These are phyloP conservation scores for Cyberlindnera nakhonratchasimensis DNA, from an alignment of 805 yeast genomes.

Conservation along the genomic window DNA sequence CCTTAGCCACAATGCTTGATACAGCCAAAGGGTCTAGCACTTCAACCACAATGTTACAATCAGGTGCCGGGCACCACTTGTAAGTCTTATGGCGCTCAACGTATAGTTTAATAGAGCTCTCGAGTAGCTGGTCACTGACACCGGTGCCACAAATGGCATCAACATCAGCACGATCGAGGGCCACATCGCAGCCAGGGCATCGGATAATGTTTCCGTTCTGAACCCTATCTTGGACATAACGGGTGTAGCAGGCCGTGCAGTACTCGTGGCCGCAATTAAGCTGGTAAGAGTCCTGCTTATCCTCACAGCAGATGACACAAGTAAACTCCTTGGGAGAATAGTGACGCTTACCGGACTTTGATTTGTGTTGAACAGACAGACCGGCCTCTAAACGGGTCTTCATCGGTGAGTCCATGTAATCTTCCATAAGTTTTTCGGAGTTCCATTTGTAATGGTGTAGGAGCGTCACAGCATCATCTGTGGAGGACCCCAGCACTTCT, in stretches of 20 bases:
- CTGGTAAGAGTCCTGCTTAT: slow-evolving; percentile 41
- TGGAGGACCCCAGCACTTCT: slow-evolving; percentile 35
- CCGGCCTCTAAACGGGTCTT: slow-evolving; percentile 35
- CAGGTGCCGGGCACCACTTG: slow-evolving; percentile 85
- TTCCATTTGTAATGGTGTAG: slow-evolving; percentile 56
- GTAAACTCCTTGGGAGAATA: slow-evolving; percentile 27
- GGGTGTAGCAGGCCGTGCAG: slow-evolving; percentile 66
- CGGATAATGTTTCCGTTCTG: slow-evolving; percentile 45
- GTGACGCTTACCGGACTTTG: background rate
- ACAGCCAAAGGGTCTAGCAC: slow-evolving; percentile 15
- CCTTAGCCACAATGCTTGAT: slow-evolving; percentile 4
- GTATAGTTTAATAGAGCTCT: slow-evolving; percentile 42
- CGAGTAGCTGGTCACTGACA: slow-evolving; percentile 30
- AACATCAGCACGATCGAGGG: slow-evolving; percentile 36
- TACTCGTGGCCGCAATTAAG: slow-evolving; percentile 68
- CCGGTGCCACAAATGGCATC: slow-evolving; percentile 39
- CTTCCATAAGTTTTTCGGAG: slow-evolving; percentile 52
- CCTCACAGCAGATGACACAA: slow-evolving; percentile 77
- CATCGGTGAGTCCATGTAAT: slow-evolving; percentile 44
- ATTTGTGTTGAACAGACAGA: slow-evolving; percentile 14
- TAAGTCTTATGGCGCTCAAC: slow-evolving; percentile 49
- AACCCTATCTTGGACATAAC: slow-evolving; percentile 49
- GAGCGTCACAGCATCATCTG: slow-evolving; percentile 40
- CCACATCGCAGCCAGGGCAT: slow-evolving; percentile 61
- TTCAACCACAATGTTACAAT: slow-evolving; percentile 60